Percentiles rank a stretch among this genome's conserved stretches.
These are phyloP conservation scores for Schizothecium vesticola DNA, from an alignment of 495 filamentous ascomycete species.

Conservation along the genomic window DNA sequence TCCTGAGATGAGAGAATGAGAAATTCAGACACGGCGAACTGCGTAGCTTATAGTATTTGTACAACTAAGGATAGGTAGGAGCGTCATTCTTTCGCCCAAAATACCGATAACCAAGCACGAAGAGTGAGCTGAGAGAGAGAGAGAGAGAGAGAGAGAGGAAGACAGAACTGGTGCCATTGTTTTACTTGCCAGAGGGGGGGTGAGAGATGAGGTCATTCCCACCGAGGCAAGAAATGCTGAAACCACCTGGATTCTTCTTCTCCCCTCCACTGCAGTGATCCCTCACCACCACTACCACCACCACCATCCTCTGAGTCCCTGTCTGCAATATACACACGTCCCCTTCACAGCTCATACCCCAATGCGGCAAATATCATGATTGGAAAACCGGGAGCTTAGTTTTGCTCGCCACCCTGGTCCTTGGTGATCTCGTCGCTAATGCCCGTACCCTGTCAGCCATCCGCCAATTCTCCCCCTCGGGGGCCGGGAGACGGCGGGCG, in stretches of 20 bases:
- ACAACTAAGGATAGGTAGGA: conserved; percentile 2
- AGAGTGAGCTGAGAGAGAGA: background rate
- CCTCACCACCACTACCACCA: background rate
- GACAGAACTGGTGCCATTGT: background rate
- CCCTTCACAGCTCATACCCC: background rate
- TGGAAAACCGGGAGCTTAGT: conserved; percentile 41
- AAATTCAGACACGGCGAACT: background rate
- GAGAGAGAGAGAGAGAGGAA: background rate
- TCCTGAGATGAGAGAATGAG: conserved; percentile 1
- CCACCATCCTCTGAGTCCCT: background rate
- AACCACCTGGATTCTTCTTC: background rate
- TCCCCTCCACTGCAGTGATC: background rate
- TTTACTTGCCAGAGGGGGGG: background rate
- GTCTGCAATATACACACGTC: background rate
- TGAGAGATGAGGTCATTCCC: background rate
- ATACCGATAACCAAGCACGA: background rate
- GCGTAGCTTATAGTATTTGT: conserved; percentile 10
- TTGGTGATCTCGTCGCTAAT: conserved; percentile 62
- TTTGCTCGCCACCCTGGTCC: conserved; percentile 66
- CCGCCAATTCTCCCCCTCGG: background rate
- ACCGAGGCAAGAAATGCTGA: background rate
- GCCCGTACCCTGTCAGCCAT: conserved; percentile 17
- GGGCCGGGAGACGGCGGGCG: too few relatives aligned
- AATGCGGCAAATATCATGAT: background rate
- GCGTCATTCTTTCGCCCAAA: background rate